Conservation (phyloP, 2,329 filamentous ascomycete genomes). For the Fusarium algeriense region DNA sequence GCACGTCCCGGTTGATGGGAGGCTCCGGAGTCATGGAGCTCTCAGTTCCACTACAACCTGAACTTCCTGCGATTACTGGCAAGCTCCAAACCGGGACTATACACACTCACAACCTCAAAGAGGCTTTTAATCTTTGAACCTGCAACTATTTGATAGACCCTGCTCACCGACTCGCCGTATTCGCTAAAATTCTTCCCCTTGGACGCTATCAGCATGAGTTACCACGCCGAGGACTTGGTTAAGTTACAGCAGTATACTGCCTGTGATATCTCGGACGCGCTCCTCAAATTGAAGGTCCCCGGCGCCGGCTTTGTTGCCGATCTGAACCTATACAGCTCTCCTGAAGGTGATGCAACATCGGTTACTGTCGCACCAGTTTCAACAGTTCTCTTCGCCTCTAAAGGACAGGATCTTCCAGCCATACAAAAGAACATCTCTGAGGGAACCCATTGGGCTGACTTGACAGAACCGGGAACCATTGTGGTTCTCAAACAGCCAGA, state of each 20-base stretch:
- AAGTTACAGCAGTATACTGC: conserved; percentile 57
- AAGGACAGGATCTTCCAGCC: conserved; percentile 56
- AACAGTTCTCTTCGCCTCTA: conserved; percentile 73
- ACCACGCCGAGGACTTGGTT: conserved; percentile 42
- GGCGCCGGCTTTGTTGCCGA: conserved; percentile 76
- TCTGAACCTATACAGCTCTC: conserved; percentile 53
- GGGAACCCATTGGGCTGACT: conserved; percentile 76
- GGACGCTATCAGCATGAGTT: conserved; percentile 40
- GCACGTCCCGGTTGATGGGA: conserved; percentile 43
- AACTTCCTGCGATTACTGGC: conserved; percentile 34
- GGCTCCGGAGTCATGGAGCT: conserved; percentile 48
- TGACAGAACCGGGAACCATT: conserved; percentile 69
- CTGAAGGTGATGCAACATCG: conserved; percentile 40
- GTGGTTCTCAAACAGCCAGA: conserved; percentile 75
- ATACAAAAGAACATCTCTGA: conserved; percentile 64
- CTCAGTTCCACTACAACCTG: conserved; percentile 29
- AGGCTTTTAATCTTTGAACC: conserved; percentile 17
- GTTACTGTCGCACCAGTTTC: conserved; percentile 66
- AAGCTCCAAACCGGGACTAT: conserved; percentile 15
- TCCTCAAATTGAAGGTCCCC: conserved; percentile 76
- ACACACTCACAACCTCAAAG: conserved; percentile 29
- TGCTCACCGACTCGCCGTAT: conserved; percentile 35
- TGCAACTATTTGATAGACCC: conserved; percentile 15
- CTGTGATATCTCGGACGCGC: conserved; percentile 77
- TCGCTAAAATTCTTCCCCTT: conserved; percentile 20